phyloP scores from a whole-genome alignment of 2,329 filamentous ascomycete genomes.

The Metarhizium humberi region DNA sequence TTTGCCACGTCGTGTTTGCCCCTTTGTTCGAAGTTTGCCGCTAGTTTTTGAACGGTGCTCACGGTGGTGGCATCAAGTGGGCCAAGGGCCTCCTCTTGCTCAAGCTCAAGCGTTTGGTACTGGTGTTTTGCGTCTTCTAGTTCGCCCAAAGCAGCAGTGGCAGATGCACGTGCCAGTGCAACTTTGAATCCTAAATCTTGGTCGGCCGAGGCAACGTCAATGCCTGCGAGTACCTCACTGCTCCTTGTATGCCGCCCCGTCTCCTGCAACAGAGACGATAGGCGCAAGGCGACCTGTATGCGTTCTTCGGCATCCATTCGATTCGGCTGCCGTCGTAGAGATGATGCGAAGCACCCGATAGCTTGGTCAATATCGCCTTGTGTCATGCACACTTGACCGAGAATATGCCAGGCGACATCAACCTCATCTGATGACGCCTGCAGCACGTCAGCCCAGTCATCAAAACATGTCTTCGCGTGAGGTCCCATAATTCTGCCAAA shows the following conservation, averaged over 20 bases:
- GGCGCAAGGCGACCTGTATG: constrained; percentile 13
- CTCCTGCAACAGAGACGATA: constrained; percentile 13
- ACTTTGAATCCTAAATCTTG: constrained; percentile 14
- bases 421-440: constrained; percentile 15
- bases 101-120: constrained; percentile 13
- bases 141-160: constrained; percentile 12
- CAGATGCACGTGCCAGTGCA: constrained; percentile 14
- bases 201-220: constrained; percentile 15
- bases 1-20: constrained; percentile 16
- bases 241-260: constrained; percentile 10
- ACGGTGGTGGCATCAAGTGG: constrained; percentile 14
- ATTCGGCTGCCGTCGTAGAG: constrained; percentile 8
- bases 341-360: constrained; percentile 17
- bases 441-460: constrained; percentile 14
- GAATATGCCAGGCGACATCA: constrained; percentile 28
- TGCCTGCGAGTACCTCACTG: constrained; percentile 10
- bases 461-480: constrained; percentile 17
- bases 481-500: constrained; percentile 17
- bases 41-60: constrained; percentile 16
- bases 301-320: constrained; percentile 10
- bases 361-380: constrained; percentile 15
- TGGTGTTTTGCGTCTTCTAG: constrained; percentile 11
- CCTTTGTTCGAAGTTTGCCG: constrained; percentile 12
- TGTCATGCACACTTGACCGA: constrained; percentile 20
- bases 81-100: constrained; percentile 15